A percentile compares a stretch with the other conserved stretches of the same genome.
phyloP scores from a whole-genome alignment of 2,329 filamentous ascomycete genomes.

The Dothideomycetes sp. region DNA sequence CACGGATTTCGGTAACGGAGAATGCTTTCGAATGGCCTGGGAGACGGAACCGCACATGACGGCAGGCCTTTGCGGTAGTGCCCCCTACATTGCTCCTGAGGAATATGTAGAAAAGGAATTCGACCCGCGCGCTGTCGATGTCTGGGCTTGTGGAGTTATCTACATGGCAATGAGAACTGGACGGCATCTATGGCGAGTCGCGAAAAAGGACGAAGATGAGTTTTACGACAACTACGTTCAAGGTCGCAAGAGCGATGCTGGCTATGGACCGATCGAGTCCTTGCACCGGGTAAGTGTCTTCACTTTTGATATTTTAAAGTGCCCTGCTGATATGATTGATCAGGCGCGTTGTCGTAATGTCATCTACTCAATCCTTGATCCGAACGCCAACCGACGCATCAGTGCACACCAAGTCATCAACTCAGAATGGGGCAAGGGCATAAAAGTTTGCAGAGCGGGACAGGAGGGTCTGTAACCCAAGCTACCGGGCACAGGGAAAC shows the following conservation, averaged over 20 bases:
- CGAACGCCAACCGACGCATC: slow-evolving; percentile 82
- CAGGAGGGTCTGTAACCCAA: slow-evolving; percentile 73
- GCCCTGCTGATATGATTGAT: too few species aligned
- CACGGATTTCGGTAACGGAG: slow-evolving; percentile 96
- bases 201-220: slow-evolving; percentile 92
- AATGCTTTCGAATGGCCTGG: slow-evolving; percentile 99
- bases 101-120: slow-evolving; percentile 95
- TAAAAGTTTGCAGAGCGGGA: slow-evolving; percentile 91
- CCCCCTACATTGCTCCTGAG: slow-evolving; percentile 93
- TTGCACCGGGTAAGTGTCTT: slow-evolving; percentile 74
- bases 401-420: slow-evolving; percentile 94
- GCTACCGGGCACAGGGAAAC: slow-evolving; percentile 1
- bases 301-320: background rate
- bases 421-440: slow-evolving; percentile 97
- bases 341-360: slow-evolving; percentile 98
- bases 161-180: slow-evolving; percentile 99
- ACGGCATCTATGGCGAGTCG: slow-evolving; percentile 91
- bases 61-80: slow-evolving; percentile 87
- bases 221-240: slow-evolving; percentile 93
- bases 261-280: slow-evolving; percentile 92
- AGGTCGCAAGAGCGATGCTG: slow-evolving; percentile 85
- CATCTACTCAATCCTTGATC: slow-evolving; percentile 96
- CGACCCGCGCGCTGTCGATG: slow-evolving; percentile 91
- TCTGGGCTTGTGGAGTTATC: slow-evolving; percentile 97
- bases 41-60: slow-evolving; percentile 98